phyloP scores from a whole-genome alignment of 192 early-diverging fungal species.

The Entomortierella parvispora region DNA sequence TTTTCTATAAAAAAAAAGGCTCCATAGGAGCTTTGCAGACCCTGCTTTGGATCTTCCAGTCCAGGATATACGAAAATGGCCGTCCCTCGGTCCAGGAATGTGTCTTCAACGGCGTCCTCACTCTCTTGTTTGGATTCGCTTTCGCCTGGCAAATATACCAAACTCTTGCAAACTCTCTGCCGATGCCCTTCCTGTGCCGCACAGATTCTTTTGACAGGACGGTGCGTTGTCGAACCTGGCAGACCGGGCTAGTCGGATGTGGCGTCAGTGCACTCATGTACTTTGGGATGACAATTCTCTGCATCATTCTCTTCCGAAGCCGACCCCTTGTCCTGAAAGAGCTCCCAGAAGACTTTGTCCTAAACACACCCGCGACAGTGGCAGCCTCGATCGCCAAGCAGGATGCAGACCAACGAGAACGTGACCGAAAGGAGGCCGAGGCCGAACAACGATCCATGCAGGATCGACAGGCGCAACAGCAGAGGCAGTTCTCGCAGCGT shows the following conservation, averaged over 20 bases:
- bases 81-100: constrained; percentile 43
- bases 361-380: constrained; percentile 3
- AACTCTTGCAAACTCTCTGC: constrained; percentile 13
- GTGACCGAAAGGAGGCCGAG: constrained; percentile 12
- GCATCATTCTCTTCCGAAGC: constrained; percentile 28
- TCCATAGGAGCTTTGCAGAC: constrained; percentile 26
- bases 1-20: constrained; percentile 6
- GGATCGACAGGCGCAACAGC: constrained; percentile 6
- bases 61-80: constrained; percentile 42
- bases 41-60: constrained; percentile 37
- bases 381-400: constrained; percentile 8
- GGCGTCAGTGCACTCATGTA: constrained; percentile 21
- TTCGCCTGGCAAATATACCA: constrained; percentile 43
- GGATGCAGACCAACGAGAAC: constrained; percentile 7
- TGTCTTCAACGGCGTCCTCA: constrained; percentile 21
- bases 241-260: constrained; percentile 27
- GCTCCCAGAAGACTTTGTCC: constrained; percentile 18
- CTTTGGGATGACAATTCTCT: constrained; percentile 12
- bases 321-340: constrained; percentile 39
- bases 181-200: constrained; percentile 23
- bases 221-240: constrained; percentile 40
- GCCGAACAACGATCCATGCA: constrained; percentile 17
- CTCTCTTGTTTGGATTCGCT: constrained; percentile 19
- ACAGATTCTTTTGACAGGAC: constrained; percentile 12
- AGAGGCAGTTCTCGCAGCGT: constrained; percentile 1